A percentile compares a stretch with the other conserved stretches of the same genome.
Conservation (phyloP, 2,329 filamentous ascomycete species). For the Orbilia brochopaga region DNA sequence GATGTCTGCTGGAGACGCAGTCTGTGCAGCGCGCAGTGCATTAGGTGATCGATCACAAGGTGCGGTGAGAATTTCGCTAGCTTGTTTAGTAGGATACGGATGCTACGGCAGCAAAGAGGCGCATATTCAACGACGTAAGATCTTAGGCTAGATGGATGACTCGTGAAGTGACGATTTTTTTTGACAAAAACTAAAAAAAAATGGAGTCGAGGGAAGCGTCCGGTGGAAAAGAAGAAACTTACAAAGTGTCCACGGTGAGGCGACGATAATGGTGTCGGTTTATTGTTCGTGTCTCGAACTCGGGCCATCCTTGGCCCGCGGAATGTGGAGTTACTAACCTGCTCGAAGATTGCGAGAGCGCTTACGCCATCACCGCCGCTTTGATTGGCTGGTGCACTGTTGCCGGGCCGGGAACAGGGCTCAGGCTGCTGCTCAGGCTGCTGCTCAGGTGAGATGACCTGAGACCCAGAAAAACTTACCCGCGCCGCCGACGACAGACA, state of each 20-base stretch:
- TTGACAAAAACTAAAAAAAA: not conserved
- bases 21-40: not conserved
- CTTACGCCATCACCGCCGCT: constrained; percentile 50
- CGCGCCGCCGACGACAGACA: not conserved
- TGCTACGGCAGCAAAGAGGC: constrained; percentile 30
- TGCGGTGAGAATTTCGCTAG: constrained; percentile 15
- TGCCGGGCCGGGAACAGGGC: constrained; percentile 3
- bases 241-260: not conserved
- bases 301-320: constrained; percentile 42
- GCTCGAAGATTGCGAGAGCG: constrained; percentile 39
- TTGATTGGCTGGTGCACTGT: constrained; percentile 34
- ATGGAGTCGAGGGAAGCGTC: constrained; percentile 15
- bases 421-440: no score
- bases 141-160: constrained; percentile 4
- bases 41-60: constrained; percentile 42
- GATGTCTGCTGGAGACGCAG: constrained; percentile 2
- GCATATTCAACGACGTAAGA: not conserved
- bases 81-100: not conserved
- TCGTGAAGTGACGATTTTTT: constrained; percentile 17
- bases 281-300: constrained; percentile 15
- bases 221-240: not conserved
- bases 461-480: no score
- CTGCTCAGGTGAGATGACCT: constrained; percentile 27
- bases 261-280: not conserved
- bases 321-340: constrained; percentile 50